These are phyloP conservation scores for Nakaseomyces nivariensis DNA, from an alignment of 1,139 yeast species.

Conservation along the genomic window DNA sequence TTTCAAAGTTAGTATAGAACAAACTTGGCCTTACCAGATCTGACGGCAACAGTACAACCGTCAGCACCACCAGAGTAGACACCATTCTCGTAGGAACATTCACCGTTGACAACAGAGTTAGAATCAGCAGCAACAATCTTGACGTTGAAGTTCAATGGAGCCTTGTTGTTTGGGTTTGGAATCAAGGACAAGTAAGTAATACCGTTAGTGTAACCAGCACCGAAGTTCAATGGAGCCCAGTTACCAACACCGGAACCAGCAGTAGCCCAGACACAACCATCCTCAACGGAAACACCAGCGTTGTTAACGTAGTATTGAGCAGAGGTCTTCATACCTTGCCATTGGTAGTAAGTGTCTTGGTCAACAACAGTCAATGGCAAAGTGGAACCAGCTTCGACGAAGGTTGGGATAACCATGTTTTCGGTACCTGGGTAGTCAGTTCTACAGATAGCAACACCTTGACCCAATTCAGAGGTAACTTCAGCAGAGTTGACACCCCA, in stretches of 20 bases:
- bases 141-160: slow-evolving; percentile 72
- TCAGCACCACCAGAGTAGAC: slow-evolving; percentile 52
- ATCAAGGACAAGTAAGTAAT: slow-evolving; percentile 77
- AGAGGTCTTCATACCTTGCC: slow-evolving; percentile 77
- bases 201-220: slow-evolving; percentile 78
- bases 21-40: slow-evolving; percentile 65
- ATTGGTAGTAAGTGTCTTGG: slow-evolving; percentile 61
- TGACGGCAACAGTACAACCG: slow-evolving; percentile 90
- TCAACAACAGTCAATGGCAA: slow-evolving; percentile 69
- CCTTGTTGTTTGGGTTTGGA: slow-evolving; percentile 83
- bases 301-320: slow-evolving; percentile 95
- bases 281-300: slow-evolving; percentile 80
- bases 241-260: slow-evolving; percentile 75
- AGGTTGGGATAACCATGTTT: slow-evolving; percentile 74
- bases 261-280: slow-evolving; percentile 90
- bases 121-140: slow-evolving; percentile 70
- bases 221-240: slow-evolving; percentile 95
- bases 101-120: slow-evolving; percentile 53
- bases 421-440: slow-evolving; percentile 84
- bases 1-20: slow-evolving; percentile 38
- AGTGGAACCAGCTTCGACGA: slow-evolving; percentile 47
- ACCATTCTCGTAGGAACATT: slow-evolving; percentile 75
- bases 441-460: slow-evolving; percentile 65
- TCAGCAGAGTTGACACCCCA: slow-evolving; percentile 60
- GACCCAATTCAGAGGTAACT: slow-evolving; percentile 44